These are phyloP conservation scores for Penicillium polonicum DNA, from an alignment of 2,329 filamentous ascomycete species.

Conservation along the genomic window DNA sequence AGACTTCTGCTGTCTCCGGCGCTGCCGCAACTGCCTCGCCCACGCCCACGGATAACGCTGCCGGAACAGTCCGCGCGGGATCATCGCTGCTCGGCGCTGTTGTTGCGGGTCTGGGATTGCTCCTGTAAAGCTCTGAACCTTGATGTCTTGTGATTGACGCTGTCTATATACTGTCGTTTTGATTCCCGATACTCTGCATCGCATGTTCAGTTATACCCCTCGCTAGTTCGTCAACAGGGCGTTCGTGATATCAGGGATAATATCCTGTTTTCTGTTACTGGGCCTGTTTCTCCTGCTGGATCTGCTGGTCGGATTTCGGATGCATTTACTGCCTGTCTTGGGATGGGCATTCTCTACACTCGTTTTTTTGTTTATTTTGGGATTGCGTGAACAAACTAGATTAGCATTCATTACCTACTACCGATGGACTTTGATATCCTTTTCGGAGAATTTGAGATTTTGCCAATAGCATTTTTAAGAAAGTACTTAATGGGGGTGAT, in stretches of 20 bases:
- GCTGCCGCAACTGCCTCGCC: slow-evolving; percentile 11
- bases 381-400: background rate
- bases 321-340: slow-evolving; percentile 6
- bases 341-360: slow-evolving; percentile 1
- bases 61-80: slow-evolving; percentile 17
- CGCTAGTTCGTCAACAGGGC: background rate
- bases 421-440: slow-evolving; percentile 25
- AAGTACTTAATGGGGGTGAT: background rate
- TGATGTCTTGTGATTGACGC: background rate
- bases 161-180: slow-evolving; percentile 1
- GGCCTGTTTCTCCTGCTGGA: background rate
- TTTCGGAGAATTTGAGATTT: slow-evolving; percentile 1
- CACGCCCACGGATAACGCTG: slow-evolving; percentile 18
- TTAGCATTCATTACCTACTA: slow-evolving; percentile 1
- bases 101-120: slow-evolving; percentile 20
- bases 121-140: slow-evolving; percentile 11
- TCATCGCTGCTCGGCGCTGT: slow-evolving; percentile 20
- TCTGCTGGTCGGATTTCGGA: slow-evolving; percentile 8
- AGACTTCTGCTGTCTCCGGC: background rate
- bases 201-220: slow-evolving; percentile 1
- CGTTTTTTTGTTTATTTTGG: background rate
- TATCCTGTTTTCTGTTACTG: background rate
- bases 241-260: background rate
- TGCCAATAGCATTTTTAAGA: background rate
- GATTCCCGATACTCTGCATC: background rate